phyloP scores from a whole-genome alignment of 805 yeast species.

The Ogataea wickerhamii region DNA sequence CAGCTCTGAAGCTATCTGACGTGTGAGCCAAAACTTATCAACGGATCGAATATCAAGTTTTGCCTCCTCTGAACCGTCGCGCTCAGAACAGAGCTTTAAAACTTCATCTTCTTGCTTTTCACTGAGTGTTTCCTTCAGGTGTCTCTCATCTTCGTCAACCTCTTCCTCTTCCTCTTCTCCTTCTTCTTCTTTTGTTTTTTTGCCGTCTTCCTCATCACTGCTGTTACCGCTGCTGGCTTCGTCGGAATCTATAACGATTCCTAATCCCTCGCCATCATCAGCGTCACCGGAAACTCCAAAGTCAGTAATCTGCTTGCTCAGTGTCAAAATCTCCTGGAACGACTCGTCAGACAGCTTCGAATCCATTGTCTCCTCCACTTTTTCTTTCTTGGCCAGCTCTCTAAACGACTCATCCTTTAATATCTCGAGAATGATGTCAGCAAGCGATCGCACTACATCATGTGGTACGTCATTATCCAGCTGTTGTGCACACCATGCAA shows the following conservation, averaged over 20 bases:
- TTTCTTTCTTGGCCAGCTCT: conserved; percentile 44
- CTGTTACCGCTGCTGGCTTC: conserved; percentile 35
- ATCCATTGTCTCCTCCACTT: conserved; percentile 49
- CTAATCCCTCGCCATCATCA: conserved; percentile 35
- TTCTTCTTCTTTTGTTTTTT: conserved; percentile 28
- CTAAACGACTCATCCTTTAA: conserved; percentile 44
- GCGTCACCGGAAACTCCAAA: conserved; percentile 30
- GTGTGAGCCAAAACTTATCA: conserved; percentile 50
- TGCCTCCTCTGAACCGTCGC: conserved; percentile 7
- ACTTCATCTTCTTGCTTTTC: conserved; percentile 20
- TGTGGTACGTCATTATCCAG: conserved; percentile 74
- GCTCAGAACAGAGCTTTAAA: conserved; percentile 13
- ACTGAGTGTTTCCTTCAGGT: conserved; percentile 21
- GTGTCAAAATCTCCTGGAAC: conserved; percentile 43
- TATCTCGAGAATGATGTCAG: conserved; percentile 58
- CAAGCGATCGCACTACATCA: conserved; percentile 65
- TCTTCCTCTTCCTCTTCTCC: conserved; percentile 27
- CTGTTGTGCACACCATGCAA: conserved; percentile 52
- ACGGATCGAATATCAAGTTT: conserved; percentile 20
- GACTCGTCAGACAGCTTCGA: conserved; percentile 37
- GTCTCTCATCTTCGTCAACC: conserved; percentile 30
- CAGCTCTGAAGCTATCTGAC: conserved; percentile 38
- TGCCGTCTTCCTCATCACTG: conserved; percentile 30
- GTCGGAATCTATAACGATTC: conserved; percentile 36
- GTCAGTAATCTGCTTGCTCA: conserved; percentile 50